Evolutionary conservation across 208 protist genomes (phyloP).

Genomic region (Wallacemonas sp.): DNA sequence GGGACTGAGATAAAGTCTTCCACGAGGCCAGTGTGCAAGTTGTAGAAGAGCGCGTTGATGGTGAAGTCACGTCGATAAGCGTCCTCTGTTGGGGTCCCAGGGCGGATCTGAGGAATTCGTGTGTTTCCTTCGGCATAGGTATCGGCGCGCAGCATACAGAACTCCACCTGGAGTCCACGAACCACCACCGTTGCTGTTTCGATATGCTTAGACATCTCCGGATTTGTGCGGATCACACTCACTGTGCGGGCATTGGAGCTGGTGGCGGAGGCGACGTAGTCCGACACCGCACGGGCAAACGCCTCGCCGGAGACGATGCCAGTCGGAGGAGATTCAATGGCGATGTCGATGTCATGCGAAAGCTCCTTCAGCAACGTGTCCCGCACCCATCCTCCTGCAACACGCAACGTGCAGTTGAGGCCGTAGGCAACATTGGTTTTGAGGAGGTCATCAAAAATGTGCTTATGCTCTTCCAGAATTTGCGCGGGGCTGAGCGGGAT

Average conservation of each 20-base stretch:
- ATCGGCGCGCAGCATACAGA: conserved; percentile 96
- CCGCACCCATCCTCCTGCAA: conserved; percentile 98
- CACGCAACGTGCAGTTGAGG: conserved; percentile 76
- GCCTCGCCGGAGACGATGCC: conserved; percentile 63
- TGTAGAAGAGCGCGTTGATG: conserved; percentile 99
- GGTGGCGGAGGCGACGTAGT: conserved; percentile 62
- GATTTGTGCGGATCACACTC: conserved; percentile 95
- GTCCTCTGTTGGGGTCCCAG: conserved; percentile 92
- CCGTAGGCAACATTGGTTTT: conserved; percentile 58
- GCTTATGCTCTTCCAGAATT: conserved; percentile 64
- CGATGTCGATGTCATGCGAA: conserved; percentile 98
- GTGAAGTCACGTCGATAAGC: conserved; percentile 97
- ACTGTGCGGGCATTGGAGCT: conserved; percentile 57
- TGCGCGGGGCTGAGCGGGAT: conserved; percentile 32
- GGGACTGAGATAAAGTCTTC: conserved; percentile 90
- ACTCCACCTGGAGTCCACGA: conserved; percentile 92
- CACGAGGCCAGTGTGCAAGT: conserved; percentile 93
- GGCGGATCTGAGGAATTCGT: conserved; percentile 91
- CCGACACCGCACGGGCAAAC: conserved; percentile 91
- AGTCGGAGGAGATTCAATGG: conserved; percentile 81
- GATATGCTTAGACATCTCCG: conserved; percentile 98
- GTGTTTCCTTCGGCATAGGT: conserved; percentile 84
- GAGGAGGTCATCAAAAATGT: conserved; percentile 85
- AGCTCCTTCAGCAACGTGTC: conserved; percentile 92
- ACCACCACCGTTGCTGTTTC: conserved; percentile 96